Evolutionary conservation across 2,329 filamentous ascomycete genomes (phyloP).

Genomic region (Tolypocladium cylindrosporum): DNA sequence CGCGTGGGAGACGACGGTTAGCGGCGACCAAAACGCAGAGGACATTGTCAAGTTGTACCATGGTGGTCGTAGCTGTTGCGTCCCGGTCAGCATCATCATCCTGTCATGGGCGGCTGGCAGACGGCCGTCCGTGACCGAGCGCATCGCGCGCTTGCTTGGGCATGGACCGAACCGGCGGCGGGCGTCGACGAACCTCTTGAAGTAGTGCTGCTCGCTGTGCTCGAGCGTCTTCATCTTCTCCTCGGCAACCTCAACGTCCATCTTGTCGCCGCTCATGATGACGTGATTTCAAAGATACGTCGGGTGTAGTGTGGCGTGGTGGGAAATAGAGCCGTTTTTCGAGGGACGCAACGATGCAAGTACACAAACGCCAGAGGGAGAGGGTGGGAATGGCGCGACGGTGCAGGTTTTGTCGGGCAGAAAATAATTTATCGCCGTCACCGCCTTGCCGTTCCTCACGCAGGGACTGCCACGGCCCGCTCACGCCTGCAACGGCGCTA

Average conservation of each 20-base stretch:
- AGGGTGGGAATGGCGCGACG: neutral
- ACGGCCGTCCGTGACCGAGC: neutral
- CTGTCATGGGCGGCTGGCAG: neutral
- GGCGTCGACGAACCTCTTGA: constrained; percentile 65
- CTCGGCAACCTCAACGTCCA: constrained; percentile 52
- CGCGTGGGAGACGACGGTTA: neutral
- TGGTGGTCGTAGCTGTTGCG: constrained; percentile 88
- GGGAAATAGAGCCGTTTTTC: neutral
- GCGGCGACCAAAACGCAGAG: constrained; percentile 17
- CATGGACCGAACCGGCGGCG: neutral
- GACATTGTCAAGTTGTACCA: constrained; percentile 43
- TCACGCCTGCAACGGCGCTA: neutral
- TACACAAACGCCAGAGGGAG: neutral
- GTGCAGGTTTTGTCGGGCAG: constrained; percentile 17
- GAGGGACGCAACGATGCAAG: neutral
- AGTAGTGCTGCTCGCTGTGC: constrained; percentile 97
- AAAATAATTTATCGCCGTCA: constrained; percentile 18
- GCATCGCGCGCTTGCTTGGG: neutral
- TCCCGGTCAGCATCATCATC: constrained; percentile 22
- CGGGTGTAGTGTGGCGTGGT: neutral
- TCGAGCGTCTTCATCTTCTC: constrained; percentile 62
- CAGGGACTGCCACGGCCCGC: neutral
- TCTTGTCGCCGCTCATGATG: constrained; percentile 39
- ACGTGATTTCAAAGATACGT: neutral
- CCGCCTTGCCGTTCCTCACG: constrained; percentile 9